Base-by-base conservation (phyloP, 345 rosid species). In the Microthlaspi erraticum region DNA sequence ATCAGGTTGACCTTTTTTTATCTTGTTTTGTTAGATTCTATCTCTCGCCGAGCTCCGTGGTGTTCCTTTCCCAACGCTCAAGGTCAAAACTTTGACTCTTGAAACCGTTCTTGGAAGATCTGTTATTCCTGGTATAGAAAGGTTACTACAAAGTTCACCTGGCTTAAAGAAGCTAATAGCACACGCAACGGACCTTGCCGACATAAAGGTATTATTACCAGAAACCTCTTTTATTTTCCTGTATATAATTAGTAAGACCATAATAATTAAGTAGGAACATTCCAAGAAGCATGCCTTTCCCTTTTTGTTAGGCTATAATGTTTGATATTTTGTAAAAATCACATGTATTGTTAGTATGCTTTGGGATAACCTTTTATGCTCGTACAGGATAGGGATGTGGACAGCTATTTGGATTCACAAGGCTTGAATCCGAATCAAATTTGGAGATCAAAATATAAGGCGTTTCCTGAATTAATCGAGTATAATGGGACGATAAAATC, bases 91-190 rank as follows among this genome's bases (percentile, higher is more conserved):
- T 31, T 62, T 71, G 63, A 56, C 12, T 1, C 11, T 75, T 6
- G n/a, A 44, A 3, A 56, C 66, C 1, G 2, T 1, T 7, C 7
- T 66, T 6, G 8, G 12, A 2, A 31, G 72, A 33, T 42, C 57
- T 69, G 44, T 38, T 11, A 36, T 60, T 32, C 68, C 65, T 37
- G 74, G 67, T 20, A 65, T 64, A 1, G 70, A 39, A 31, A 60
- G 7, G 20, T 53, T 60, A n/a, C 67, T 79, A 37, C 67, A 45
- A 18, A 70, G 51, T 17, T 62, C 71, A 37, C 67, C 58, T 39
- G n/a, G 43, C 26, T 60, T 75, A 13, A 46, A 75, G 29, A 26
- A 26, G 29, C 29, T 26, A 1, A 69, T 26, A 1, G 49, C 53
- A 43, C 43, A 74, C 31, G 36, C 60, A 44, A 13, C 3, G 6